Base-by-base conservation (phyloP, 2,329 filamentous ascomycete species). In the Sarocladium strictum region DNA sequence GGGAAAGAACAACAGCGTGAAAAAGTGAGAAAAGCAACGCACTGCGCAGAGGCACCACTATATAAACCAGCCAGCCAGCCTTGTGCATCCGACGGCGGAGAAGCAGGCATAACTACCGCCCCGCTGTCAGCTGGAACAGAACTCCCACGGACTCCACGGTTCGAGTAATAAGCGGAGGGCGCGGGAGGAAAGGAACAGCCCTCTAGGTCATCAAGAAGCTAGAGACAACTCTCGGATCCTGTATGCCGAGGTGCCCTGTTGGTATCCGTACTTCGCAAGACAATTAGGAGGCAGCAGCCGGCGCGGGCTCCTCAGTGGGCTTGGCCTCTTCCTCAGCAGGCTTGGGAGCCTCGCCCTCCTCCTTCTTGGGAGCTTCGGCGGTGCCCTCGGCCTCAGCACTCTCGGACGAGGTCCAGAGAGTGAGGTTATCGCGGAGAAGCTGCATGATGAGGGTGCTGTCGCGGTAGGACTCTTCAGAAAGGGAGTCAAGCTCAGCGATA, bases 371-470 rank as follows among this genome's bases (percentile, higher is more conserved):
- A 50, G 69, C 72, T 56, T 77, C 75, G 64, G 81, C 75, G 60
- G 85, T 76, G 61, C 72, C 77, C 75, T 93, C 89, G 58, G 81
- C 79, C 74, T 96, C 93, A 66, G 80, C 85, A 65, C 83, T 89
- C 72, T 96, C 92, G 57, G 91, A 95, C 64, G 92, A 97, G 65
- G 92, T 97, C 92, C 92, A 97, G 74, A 97, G 87, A 63, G 92
- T 97, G 60, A 97, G 83, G 83, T 97, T 97, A 81, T 97, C 93
- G 71, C 93, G 90, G 73, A 97, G 87, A 60, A 97, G 84, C 83
- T 97, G 93, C 93, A 97, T 97, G 81, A 97, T 97, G 67, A 97
- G 85, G 57, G 93, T 97, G 85, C 91, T 96, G 78, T 97, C 93
- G 70, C 92, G 90, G 87, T 97, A 97, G 58, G 90, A 96, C 80